A percentile compares a stretch with the other conserved stretches of the same genome.
phyloP scores from a whole-genome alignment of 257 asterid genomes.

The Nemophila menziesii region DNA sequence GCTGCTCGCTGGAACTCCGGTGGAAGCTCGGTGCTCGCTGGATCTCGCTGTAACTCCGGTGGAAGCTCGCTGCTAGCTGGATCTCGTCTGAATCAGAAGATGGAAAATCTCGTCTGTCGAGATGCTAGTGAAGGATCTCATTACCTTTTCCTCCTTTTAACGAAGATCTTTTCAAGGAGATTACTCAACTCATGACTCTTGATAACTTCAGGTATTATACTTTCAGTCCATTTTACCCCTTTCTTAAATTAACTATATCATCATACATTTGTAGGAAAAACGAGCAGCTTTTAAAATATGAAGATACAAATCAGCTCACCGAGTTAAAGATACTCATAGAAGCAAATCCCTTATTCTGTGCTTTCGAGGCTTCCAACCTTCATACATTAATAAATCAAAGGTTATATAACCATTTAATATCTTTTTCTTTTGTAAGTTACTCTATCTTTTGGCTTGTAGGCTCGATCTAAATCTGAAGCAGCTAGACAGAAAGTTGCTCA shows the following conservation, averaged over 20 bases:
- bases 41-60: too few species aligned
- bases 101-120: too few species aligned
- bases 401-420: too few species aligned
- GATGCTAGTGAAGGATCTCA: conserved; percentile 1
- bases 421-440: too few species aligned
- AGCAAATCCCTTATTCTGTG: conserved; percentile 31
- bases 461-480: conserved; percentile 77
- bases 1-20: too few species aligned
- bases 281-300: conserved; percentile 33
- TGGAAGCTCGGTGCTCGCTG: too few species aligned
- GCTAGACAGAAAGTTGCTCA: conserved; percentile 70
- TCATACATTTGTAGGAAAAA: conserved; percentile 17
- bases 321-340: conserved; percentile 26
- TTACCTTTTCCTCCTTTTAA: conserved; percentile 1
- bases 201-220: conserved; percentile 1
- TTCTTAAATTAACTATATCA: not conserved
- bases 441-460: conserved; percentile 29
- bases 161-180: conserved; percentile 5
- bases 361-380: conserved; percentile 20
- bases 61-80: too few species aligned
- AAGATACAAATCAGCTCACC: conserved; percentile 30
- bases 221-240: not conserved
- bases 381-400: conserved; percentile 31
- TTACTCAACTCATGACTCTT: conserved; percentile 3
- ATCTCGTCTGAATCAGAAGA: too few species aligned